Evolutionary conservation across 1,284 basidiomycete species (phyloP), one percentile per base, ranked within the genome.

Genomic region (Heterobasidion annosum): DNA sequence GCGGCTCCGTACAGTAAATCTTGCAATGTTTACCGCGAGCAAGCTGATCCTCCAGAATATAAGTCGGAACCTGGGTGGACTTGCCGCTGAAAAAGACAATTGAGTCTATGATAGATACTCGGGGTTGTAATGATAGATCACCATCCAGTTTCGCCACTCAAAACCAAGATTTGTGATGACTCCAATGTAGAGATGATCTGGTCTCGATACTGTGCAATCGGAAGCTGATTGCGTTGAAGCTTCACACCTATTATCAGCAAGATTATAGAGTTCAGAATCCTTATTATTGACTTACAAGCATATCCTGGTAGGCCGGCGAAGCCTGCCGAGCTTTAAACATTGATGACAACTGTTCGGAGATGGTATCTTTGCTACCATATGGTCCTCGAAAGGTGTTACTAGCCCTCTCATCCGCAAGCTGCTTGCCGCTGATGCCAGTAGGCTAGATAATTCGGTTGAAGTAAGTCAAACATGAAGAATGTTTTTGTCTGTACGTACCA

Each of bases 141-240:
- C 91, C 93, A 99, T 62, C 97, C 97, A 4, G 97, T 99, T 73
- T 99, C 97, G 47, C 97, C 97, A 63, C 93, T 96, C 0, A 99
- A 76, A 0, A 99, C 94, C 43, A 98, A 76, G 15, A 98, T 82
- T 64, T 97, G 95, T 5, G 85, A 85, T n/a, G 74, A 69, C 49
- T 90, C 85, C 48, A 99, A 71, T 0, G 80, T 78, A 5, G 82
- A 73, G 18, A 92, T 72, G 53, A 99, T 97, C 48, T 82, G 71
- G 3, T 88, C 67, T 34, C 93, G 82, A 71, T 93, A 95, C 15
- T 78, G 74, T 10, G 94, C 91, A 63, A 99, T 99, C 0, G 97
- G 97, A 1, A 99, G 74, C 10, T 69, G 73, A 55, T 88, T 83
- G 44, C 95, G 82, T 64, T 90, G 85, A 10, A 64, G 62, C 85